Conservation (phyloP, 441 rosid species). For the Populus hybrid region DNA sequence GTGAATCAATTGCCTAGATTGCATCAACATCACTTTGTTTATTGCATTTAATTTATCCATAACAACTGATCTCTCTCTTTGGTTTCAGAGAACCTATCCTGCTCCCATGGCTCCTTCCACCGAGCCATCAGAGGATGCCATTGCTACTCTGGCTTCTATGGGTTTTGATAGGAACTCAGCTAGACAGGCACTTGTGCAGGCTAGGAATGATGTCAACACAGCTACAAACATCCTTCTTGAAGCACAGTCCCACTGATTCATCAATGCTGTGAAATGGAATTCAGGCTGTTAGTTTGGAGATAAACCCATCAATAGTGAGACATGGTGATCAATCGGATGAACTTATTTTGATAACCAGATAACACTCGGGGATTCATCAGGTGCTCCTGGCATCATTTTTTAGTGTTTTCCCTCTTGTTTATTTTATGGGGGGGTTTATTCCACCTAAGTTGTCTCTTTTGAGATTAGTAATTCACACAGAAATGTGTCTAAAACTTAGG, state of each 20-base stretch:
- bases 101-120: conserved; percentile 34
- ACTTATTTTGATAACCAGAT: conserved; percentile 3
- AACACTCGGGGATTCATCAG: conserved; percentile 13
- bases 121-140: conserved; percentile 78
- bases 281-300: background rate
- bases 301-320: conserved; percentile 11
- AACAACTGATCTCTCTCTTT: conserved; percentile 6
- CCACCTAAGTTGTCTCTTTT: background rate
- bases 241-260: conserved; percentile 67
- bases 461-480: conserved; percentile 3
- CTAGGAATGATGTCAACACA: conserved; percentile 81
- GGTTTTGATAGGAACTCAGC: conserved; percentile 89
- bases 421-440: background rate
- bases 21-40: background rate
- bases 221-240: conserved; percentile 97
- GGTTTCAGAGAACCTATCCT: conserved; percentile 62
- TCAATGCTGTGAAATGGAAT: background rate
- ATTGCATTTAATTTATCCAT: background rate
- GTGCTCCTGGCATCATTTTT: conserved; percentile 7
- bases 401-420: background rate
- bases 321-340: conserved; percentile 1
- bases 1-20: background rate
- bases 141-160: conserved; percentile 75
- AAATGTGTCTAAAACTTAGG: background rate
- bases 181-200: conserved; percentile 86